Base-by-base conservation (phyloP, 257 asterid species). In the Orobanche coerulescens region DNA sequence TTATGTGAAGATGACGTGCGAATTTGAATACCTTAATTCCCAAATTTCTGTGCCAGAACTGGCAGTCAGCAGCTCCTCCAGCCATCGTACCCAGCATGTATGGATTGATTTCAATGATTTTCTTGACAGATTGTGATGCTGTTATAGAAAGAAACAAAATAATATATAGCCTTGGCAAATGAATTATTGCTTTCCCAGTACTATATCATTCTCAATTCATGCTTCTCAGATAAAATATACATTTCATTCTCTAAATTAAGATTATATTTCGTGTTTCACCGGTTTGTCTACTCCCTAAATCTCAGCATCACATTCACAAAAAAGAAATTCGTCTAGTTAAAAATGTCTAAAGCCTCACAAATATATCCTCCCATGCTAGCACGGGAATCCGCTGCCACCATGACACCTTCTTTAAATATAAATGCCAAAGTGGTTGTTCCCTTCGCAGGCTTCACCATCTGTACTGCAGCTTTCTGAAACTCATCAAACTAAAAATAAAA, bases 351-450 rank as follows among this genome's bases (percentile, higher is more conserved):
- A 34, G 65, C 48, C 95, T 84, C 71, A 93, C 98, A 93, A 71
- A 93, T 89, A 64, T 93, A 93, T 66, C 95, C 97, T 56, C 97
- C 97, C 95, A 90, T 90, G 93, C 97, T 90, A 7, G 97, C 97
- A 67, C 97, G 88, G 46, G 95, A 90, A 68, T 90, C 97, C 64
- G 95, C 95, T 7, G 97, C 97, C 44, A 90, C 97, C 78, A 84
- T 90, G 13, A 86, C 97, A 42, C 98, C 98, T 3, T 77, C 95
- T 49, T 83, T 80, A 75, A 89, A 89, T 59, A 88, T 92, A 73
- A 92, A 92, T 7, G 95, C 96, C 53, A 87, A 62, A 16, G 95
- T 90, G 12, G 96, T 87, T 0, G 97, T 93, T 46, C 98, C 97
- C 88, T 78, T 93, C 2, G 94, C 97, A 4, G 97, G 98, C 79